Base-by-base conservation (phyloP, 768 basidiomycete species). In the Imleria badia region DNA sequence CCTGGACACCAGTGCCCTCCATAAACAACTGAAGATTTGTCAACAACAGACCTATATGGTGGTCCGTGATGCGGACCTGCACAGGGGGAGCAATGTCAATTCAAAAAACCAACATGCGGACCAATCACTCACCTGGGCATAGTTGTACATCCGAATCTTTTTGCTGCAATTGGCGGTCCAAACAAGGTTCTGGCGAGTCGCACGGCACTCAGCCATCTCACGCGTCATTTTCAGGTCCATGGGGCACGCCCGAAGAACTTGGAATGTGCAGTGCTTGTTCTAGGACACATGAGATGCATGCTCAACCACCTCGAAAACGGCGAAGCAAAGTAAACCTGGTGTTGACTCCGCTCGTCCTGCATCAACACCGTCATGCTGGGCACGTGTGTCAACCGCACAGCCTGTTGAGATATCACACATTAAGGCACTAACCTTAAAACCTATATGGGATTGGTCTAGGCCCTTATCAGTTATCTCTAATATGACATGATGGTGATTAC, bases 291-390 rank as follows among this genome's bases (percentile, higher is more conserved):
- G 6, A 26, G 14, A 22, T 14, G 20, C 15, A 20, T 51, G 26
- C 50, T 26, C 19, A 17, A 23, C n/a, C 6, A 6, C 36, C 39
- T 17, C 26, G n/a, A 36, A 14, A 39, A 41, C 50, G 48, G 26
- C 6, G 0, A 20, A 30, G 20, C 6, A 7, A 14, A 39, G 23
- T 3, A 17, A 53, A 93, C 93, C 76, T 92, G 89, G 70, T 98
- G 96, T 65, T 99, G 97, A 67, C 89, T 92, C 7, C 97, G 83
- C 61, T 95, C 94, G 65, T 99, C 95, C 74, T 99, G 97, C 91
- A 98, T 98, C 9, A 94, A 94, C 10, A 98, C 96, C 1, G 88
- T 89, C 51, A 98, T 87, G 0, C 96, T 90, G 1, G 97, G 96
- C 14, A 89, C 73, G 64, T 99, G 97, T 0, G 94, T 96, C 42